Evolutionary conservation across 495 filamentous ascomycete genomes (phyloP).

Genomic region (Hypoxylon intermedium): DNA sequence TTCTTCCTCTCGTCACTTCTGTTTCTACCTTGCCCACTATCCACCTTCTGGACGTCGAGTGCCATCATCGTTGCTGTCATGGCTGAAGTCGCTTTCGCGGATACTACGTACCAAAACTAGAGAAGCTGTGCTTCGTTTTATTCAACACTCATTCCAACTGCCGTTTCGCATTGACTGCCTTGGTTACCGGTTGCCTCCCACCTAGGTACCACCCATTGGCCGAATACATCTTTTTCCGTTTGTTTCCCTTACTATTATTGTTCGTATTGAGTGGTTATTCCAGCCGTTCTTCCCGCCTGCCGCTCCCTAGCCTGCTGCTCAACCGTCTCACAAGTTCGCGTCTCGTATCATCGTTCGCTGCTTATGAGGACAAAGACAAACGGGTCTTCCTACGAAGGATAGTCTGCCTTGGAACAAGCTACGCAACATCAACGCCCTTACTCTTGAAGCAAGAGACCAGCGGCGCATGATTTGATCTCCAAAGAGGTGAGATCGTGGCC

Average conservation of each 20-base stretch:
- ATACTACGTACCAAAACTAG: constrained; percentile 19
- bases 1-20: constrained; percentile 8
- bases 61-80: constrained; percentile 5
- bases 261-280: constrained; percentile 9
- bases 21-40: not conserved
- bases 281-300: constrained; percentile 10
- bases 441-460: not conserved
- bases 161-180: constrained; percentile 34
- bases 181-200: constrained; percentile 6
- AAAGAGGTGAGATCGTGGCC: not conserved
- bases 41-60: constrained; percentile 3
- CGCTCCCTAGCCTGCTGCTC: constrained; percentile 10
- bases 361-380: constrained; percentile 2
- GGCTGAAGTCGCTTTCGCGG: constrained; percentile 13
- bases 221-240: constrained; percentile 10
- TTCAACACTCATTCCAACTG: constrained; percentile 16
- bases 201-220: not conserved
- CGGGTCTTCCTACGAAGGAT: constrained; percentile 8
- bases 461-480: not conserved
- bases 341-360: constrained; percentile 22
- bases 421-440: not conserved
- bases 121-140: constrained; percentile 36
- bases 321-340: constrained; percentile 19
- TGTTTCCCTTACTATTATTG: constrained; percentile 18
- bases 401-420: not conserved